Conservation (phyloP, 225 moss, liverwort and hornwort species). For the Straminergon stramineum region DNA sequence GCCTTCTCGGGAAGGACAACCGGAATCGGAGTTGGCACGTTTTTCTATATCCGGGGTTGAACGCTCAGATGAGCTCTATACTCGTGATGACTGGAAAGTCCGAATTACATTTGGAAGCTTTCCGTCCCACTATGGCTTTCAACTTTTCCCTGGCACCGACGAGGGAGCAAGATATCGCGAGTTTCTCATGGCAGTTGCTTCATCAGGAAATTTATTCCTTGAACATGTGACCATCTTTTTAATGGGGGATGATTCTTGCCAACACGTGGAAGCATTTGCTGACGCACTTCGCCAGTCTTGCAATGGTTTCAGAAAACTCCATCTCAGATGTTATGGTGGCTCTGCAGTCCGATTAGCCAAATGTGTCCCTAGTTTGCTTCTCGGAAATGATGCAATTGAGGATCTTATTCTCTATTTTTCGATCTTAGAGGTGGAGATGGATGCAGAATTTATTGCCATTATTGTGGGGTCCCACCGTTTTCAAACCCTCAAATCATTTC, state of each 20-base stretch:
- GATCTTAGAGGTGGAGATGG: too few relatives aligned
- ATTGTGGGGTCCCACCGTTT: neutral
- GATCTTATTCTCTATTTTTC: too few relatives aligned
- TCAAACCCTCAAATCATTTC: neutral
- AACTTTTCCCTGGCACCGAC: neutral
- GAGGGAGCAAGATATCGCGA: neutral
- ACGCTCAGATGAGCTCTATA: too few relatives aligned
- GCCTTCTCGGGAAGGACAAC: neutral
- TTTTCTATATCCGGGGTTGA: too few relatives aligned
- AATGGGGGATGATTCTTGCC: accelerated
- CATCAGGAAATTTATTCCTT: neutral
- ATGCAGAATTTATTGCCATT: neutral
- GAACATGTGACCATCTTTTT: accelerated
- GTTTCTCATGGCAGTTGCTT: neutral
- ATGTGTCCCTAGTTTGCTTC: neutral
- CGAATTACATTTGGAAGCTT: too few relatives aligned
- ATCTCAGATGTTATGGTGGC: accelerated
- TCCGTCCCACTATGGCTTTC: too few relatives aligned
- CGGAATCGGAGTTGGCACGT: too few relatives aligned
- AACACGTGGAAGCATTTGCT: neutral
- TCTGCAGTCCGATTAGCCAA: neutral
- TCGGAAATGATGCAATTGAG: neutral
- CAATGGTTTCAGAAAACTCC: accelerated
- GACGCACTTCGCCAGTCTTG: neutral
- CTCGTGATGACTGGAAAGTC: too few relatives aligned